These are phyloP conservation scores for Cryptococcus hybrid DNA, from an alignment of 1,284 basidiomycete genomes.

Conservation along the genomic window DNA sequence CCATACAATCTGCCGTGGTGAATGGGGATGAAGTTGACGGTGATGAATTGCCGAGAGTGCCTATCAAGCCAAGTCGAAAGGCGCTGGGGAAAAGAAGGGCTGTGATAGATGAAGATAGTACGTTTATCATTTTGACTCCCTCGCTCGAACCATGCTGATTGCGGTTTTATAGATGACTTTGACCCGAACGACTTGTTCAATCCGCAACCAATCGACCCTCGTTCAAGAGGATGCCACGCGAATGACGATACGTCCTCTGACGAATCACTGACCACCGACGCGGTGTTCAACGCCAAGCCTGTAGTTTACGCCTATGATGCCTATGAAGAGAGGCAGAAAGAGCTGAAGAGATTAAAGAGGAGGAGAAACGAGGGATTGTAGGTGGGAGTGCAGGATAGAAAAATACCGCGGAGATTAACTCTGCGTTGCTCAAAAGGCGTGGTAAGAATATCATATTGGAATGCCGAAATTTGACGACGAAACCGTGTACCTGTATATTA, in stretches of 20 bases:
- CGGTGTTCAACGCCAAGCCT: conserved; percentile 31
- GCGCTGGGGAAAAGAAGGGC: conserved; percentile 48
- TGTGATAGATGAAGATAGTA: conserved; percentile 37
- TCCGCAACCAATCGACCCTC: conserved; percentile 10
- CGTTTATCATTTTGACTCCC: too few species aligned
- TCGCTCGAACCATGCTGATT: background rate
- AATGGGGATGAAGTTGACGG: conserved; percentile 20
- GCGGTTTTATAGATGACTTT: conserved; percentile 26
- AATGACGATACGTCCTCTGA: conserved; percentile 14
- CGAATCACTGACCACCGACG: conserved; percentile 32
- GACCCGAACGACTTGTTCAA: conserved; percentile 48
- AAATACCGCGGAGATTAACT: too few species aligned
- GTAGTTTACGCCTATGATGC: conserved; percentile 49
- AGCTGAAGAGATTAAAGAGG: conserved; percentile 15
- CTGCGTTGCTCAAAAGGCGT: too few species aligned
- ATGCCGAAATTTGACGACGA: too few species aligned
- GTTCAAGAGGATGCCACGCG: conserved; percentile 1
- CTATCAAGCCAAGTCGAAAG: conserved; percentile 41
- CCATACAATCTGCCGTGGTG: background rate
- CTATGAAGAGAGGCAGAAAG: conserved; percentile 40
- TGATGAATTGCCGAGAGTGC: conserved; percentile 16
- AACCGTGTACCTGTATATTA: too few species aligned
- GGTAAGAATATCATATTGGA: too few species aligned
- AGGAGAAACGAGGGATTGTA: background rate
- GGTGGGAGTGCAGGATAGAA: background rate